Base-by-base conservation (phyloP, 768 basidiomycete species). In the Pleurotus ostreatus region DNA sequence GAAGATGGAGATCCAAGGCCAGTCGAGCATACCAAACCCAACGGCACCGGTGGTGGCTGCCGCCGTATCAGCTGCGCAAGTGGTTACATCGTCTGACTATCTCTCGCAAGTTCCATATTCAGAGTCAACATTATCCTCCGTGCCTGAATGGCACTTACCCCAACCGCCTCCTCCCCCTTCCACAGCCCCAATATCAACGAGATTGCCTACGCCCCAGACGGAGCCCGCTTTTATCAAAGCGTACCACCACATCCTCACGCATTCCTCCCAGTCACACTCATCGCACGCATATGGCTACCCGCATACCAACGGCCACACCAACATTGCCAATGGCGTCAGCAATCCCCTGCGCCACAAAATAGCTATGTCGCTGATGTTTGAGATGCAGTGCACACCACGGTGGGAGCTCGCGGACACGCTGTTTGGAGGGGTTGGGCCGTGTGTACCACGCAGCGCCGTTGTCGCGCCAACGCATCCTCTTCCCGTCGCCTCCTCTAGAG, bases 191-290 rank as follows among this genome's bases (percentile, higher is more conserved):
- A 22, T 53, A 6, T 54, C 52, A 23, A 62, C 62, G 37, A 76
- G 74, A 4, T 65, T 75, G 5, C 68, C 79, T 4, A 78, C 79
- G 1, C 81, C 85, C 0, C 81, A 80, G 60, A 78, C 79, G 5
- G 85, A 88, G 59, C 86, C 79, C 2, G 76, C 88, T 1, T 78
- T 91, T 26, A 67, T 88, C 43, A 72, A 75, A 11, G 89, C 86
- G 4, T 91, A 89, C 63, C 90, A 89, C 60, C 85, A 91, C 61
- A 85, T 90, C 58, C 78, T 90, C 49, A 89, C 85, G 0, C 83
- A 90, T 61, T 85, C 86, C 1, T 66, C 77, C 0, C 70, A 73
- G 52, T 71, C 76, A 0, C 30, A 34, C 30, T 9, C 30, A 0
- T 34, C 30, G 30, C 30, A 34, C 11, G 30, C 30, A 9, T 34